These are phyloP conservation scores for Botryotinia convoluta DNA, from an alignment of 2,329 filamentous ascomycete genomes.

Conservation along the genomic window DNA sequence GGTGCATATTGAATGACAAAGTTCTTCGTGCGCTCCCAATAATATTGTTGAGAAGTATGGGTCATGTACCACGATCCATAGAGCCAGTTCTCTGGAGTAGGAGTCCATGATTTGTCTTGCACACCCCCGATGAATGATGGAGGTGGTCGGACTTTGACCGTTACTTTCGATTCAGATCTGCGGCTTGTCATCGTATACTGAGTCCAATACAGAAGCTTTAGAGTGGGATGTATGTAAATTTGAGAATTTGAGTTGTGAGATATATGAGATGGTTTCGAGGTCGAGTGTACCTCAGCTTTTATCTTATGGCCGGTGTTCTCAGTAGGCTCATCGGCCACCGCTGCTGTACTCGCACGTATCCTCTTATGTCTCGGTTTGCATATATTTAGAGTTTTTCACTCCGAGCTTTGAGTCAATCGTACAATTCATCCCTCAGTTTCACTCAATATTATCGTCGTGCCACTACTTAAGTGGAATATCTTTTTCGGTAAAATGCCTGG, in stretches of 20 bases:
- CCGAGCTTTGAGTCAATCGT: not conserved
- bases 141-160: not conserved
- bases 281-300: not conserved
- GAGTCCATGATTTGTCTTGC: constrained; percentile 7
- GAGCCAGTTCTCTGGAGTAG: constrained; percentile 11
- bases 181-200: not conserved
- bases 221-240: no score
- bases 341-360: not conserved
- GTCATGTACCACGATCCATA: constrained; percentile 13
- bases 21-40: constrained; percentile 14
- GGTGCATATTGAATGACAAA: constrained; percentile 13
- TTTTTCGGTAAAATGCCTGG: not conserved
- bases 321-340: not conserved
- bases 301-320: not conserved
- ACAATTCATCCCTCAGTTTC: not conserved
- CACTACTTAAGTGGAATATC: not conserved
- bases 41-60: constrained; percentile 16
- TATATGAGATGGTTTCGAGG: not conserved
- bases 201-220: no score
- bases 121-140: not conserved
- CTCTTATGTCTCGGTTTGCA: not conserved
- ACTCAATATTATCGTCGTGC: not conserved
- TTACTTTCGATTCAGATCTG: not conserved
- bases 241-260: not conserved
- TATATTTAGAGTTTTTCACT: not conserved